phyloP scores from a whole-genome alignment of 2,329 filamentous ascomycete genomes.

The Verticillium albo-atrum region DNA sequence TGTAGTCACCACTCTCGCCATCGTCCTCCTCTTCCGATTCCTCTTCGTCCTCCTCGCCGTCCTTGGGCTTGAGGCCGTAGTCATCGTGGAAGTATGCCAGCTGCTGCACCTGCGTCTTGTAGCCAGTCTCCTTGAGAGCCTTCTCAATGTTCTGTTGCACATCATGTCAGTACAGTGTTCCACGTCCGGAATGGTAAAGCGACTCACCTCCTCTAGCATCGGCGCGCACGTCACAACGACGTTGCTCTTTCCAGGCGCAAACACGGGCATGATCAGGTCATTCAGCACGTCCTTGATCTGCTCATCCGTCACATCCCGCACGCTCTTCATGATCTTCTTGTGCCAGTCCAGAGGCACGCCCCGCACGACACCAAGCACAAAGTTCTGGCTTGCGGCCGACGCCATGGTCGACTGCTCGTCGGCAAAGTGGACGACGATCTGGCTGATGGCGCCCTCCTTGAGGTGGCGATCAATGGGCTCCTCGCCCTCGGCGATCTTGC shows the following conservation, averaged over 20 bases:
- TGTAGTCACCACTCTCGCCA: constrained; percentile 29
- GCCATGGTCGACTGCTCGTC: constrained; percentile 86
- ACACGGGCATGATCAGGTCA: constrained; percentile 73
- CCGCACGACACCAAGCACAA: constrained; percentile 74
- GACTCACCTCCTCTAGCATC: constrained; percentile 75
- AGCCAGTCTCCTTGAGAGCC: constrained; percentile 71
- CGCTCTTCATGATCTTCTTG: constrained; percentile 68
- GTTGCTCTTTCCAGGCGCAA: constrained; percentile 75
- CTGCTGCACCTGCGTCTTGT: constrained; percentile 69
- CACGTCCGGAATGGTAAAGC: not conserved
- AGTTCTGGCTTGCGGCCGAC: constrained; percentile 77
- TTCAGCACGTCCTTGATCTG: constrained; percentile 72
- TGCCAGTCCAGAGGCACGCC: constrained; percentile 74
- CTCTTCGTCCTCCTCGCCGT: constrained; percentile 54
- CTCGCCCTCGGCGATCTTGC: constrained; percentile 67
- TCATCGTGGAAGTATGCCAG: constrained; percentile 83
- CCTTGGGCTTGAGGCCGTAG: constrained; percentile 70
- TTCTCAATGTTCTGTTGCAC: constrained; percentile 62
- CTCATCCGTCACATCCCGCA: constrained; percentile 69
- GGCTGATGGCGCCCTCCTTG: constrained; percentile 85
- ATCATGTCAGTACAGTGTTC: constrained; percentile 3
- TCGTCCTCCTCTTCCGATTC: constrained; percentile 58
- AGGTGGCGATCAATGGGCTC: constrained; percentile 72
- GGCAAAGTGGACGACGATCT: constrained; percentile 80
- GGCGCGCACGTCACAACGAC: constrained; percentile 84